phyloP scores from a whole-genome alignment of 2,329 filamentous ascomycete genomes.

The Trichoderma cornu-damae region DNA sequence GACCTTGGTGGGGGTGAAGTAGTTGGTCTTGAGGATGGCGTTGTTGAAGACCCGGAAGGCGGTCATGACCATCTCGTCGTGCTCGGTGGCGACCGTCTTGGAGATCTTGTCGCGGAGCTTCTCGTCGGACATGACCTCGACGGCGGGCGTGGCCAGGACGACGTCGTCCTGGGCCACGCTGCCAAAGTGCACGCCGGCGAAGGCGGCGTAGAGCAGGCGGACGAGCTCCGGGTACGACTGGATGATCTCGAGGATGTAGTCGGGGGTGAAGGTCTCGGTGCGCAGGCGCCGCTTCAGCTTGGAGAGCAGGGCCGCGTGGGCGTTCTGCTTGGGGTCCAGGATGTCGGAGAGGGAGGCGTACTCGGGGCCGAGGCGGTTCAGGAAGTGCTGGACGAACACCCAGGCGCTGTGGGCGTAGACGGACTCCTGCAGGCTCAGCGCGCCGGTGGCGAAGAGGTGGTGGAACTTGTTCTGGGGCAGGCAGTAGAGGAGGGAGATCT shows the following conservation, averaged over 20 bases:
- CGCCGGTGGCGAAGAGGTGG: conserved; percentile 75
- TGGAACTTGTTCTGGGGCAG: conserved; percentile 97
- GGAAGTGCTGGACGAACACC: conserved; percentile 97
- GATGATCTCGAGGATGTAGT: conserved; percentile 98
- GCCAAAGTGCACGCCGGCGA: conserved; percentile 79
- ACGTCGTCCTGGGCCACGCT: conserved; percentile 42
- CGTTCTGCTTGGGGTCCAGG: conserved; percentile 73
- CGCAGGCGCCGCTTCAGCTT: conserved; percentile 94
- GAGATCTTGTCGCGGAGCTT: conserved; percentile 72
- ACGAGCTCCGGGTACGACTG: conserved; percentile 82
- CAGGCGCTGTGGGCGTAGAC: conserved; percentile 97
- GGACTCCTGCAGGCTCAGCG: conserved; percentile 89
- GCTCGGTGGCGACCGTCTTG: conserved; percentile 80
- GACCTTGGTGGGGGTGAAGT: conserved; percentile 94
- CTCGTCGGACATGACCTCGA: conserved; percentile 68
- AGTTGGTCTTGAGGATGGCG: conserved; percentile 93
- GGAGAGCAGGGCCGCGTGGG: conserved; percentile 78
- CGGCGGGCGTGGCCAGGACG: conserved; percentile 51
- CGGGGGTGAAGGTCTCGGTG: conserved; percentile 94
- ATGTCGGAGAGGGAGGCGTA: conserved; percentile 82
- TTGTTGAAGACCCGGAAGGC: conserved; percentile 95
- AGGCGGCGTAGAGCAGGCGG: conserved; percentile 81
- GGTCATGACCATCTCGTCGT: conserved; percentile 97
- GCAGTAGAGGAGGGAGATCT: conserved; percentile 94
- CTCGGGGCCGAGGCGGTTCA: conserved; percentile 89